Percentiles rank a stretch among this genome's conserved stretches.
phyloP scores from a whole-genome alignment of 257 asterid species.

The Verbascum thapsus region DNA sequence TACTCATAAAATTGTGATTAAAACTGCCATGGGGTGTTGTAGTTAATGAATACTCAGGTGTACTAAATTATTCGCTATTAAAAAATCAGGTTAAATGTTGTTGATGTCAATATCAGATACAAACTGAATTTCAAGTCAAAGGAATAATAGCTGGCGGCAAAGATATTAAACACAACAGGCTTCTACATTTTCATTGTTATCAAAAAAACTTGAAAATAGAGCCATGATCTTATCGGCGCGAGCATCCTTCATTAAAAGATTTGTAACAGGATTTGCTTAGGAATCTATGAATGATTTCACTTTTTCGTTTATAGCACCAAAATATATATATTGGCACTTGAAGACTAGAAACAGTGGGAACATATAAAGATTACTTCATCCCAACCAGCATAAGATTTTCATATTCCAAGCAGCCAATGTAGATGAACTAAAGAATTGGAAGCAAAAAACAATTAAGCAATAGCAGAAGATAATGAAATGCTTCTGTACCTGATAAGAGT shows the following conservation, averaged over 20 bases:
- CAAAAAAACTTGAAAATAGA: not conserved
- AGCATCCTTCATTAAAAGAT: no score
- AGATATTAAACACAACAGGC: not conserved
- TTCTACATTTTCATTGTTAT: not conserved
- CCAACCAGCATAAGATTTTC: not conserved
- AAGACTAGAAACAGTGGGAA: not conserved
- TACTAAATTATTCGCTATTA: not conserved
- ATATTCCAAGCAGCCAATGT: not conserved
- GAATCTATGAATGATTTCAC: not conserved
- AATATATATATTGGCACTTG: not conserved
- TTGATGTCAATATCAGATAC: not conserved
- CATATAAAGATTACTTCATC: not conserved
- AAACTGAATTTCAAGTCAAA: not conserved
- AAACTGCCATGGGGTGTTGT: not conserved
- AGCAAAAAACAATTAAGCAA: not conserved
- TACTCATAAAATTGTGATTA: not conserved
- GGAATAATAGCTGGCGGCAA: not conserved
- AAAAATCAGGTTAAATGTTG: not conserved
- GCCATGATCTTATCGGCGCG: not conserved
- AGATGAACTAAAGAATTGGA: not conserved
- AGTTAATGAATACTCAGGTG: not conserved
- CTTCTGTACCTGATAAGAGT: slow-evolving; percentile 49
- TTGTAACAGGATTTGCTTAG: not conserved
- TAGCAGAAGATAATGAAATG: not conserved
- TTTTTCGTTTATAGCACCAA: not conserved